These are phyloP conservation scores for Phytophthora aleatoria DNA, from an alignment of 352 stramenopile species.

Conservation along the genomic window DNA sequence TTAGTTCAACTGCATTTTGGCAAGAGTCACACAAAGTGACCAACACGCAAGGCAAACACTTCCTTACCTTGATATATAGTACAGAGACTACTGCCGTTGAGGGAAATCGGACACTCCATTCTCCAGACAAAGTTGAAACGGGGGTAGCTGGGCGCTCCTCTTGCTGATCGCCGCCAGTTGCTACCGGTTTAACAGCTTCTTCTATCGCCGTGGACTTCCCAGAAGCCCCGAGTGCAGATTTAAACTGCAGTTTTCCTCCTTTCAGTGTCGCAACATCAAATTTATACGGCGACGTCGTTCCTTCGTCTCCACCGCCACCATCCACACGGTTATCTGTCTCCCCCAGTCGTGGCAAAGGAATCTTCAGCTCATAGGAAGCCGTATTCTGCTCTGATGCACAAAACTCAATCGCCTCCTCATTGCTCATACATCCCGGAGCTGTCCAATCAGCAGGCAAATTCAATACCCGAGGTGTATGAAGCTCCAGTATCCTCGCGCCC, in stretches of 20 bases:
- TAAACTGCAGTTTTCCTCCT: constrained; percentile 56
- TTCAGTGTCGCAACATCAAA: constrained; percentile 35
- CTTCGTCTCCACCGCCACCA: constrained; percentile 8
- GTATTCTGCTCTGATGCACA: constrained; percentile 51
- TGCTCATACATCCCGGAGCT: constrained; percentile 33
- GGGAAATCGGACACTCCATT: constrained; percentile 58
- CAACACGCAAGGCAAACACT: background rate
- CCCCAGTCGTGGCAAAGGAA: constrained; percentile 39
- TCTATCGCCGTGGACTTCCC: background rate
- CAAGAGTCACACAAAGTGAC: background rate
- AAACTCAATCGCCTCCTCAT: constrained; percentile 54
- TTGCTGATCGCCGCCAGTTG: constrained; percentile 14
- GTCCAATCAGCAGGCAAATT: constrained; percentile 60
- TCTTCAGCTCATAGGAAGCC: constrained; percentile 57
- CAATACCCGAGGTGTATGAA: constrained; percentile 41
- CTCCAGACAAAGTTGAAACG: constrained; percentile 33
- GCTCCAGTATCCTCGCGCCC: constrained; percentile 45
- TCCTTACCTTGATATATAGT: constrained; percentile 54
- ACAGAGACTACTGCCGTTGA: constrained; percentile 21
- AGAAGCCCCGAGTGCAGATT: constrained; percentile 8
- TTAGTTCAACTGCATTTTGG: constrained; percentile 1
- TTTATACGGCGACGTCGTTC: constrained; percentile 10
- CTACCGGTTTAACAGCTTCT: background rate
- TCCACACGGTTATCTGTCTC: background rate
- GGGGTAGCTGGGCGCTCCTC: constrained; percentile 11